Percentiles rank a stretch among this genome's conserved stretches.
These are phyloP conservation scores for Ophiorrhiza pumila DNA, from an alignment of 257 asterid species.

Conservation along the genomic window DNA sequence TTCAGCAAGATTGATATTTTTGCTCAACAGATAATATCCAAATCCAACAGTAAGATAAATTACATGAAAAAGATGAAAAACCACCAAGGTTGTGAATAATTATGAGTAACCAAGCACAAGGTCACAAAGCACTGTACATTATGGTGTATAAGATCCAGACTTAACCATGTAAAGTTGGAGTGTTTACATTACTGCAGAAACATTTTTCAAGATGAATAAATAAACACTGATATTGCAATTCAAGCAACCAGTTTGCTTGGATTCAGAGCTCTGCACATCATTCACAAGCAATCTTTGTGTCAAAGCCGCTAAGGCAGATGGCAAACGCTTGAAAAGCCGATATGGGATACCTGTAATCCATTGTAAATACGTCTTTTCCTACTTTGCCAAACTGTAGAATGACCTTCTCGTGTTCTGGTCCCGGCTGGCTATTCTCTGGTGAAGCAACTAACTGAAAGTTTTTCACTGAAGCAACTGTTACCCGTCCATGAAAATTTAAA, in stretches of 20 bases:
- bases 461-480: conserved; percentile 87
- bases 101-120: background rate
- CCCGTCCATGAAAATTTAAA: conserved; percentile 88
- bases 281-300: conserved; percentile 87
- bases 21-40: background rate
- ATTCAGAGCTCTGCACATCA: conserved; percentile 29
- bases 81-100: background rate
- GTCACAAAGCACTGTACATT: background rate
- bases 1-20: background rate
- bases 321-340: conserved; percentile 85
- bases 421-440: conserved; percentile 51
- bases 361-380: conserved; percentile 84
- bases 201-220: background rate
- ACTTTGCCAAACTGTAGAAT: conserved; percentile 95
- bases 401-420: conserved; percentile 71
- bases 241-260: background rate
- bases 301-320: conserved; percentile 72
- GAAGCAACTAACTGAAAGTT: conserved; percentile 93
- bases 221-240: background rate
- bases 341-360: conserved; percentile 81
- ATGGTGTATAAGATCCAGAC: background rate
- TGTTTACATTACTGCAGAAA: background rate
- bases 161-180: background rate
- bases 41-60: background rate
- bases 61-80: background rate